phyloP scores from a whole-genome alignment of 345 rosid genomes.

The Cardamine occulta region DNA sequence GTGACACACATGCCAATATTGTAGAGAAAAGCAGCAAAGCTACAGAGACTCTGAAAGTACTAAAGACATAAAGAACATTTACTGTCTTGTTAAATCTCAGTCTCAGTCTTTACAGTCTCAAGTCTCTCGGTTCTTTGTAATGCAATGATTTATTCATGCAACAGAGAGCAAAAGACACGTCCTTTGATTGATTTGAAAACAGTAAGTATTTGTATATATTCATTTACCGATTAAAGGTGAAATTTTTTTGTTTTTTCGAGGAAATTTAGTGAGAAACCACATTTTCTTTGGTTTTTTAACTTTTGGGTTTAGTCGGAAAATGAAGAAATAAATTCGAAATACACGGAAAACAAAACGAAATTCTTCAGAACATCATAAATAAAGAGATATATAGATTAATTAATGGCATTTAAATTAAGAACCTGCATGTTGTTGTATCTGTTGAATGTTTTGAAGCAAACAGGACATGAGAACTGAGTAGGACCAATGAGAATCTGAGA shows the following conservation, averaged over 20 bases:
- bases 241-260: conserved; percentile 33
- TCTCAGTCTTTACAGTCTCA: conserved; percentile 50
- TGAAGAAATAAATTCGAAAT: conserved; percentile 18
- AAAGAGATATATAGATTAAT: not conserved
- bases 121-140: conserved; percentile 54
- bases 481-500: conserved; percentile 98
- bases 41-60: conserved; percentile 69
- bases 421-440: conserved; percentile 99
- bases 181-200: conserved; percentile 45
- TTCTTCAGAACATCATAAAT: conserved; percentile 4
- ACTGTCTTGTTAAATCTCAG: conserved; percentile 66
- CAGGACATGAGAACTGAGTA: conserved; percentile 97
- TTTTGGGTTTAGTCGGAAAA: conserved; percentile 24
- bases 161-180: conserved; percentile 43
- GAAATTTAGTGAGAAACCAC: conserved; percentile 27
- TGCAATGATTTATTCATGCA: conserved; percentile 49
- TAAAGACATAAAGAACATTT: conserved; percentile 73
- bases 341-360: conserved; percentile 10
- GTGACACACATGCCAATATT: conserved; percentile 37
- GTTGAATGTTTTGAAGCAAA: conserved; percentile 93
- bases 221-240: conserved; percentile 28
- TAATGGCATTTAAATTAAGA: conserved; percentile 21
- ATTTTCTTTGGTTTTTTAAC: conserved; percentile 34
- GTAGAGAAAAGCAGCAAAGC: conserved; percentile 39
- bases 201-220: conserved; percentile 5